phyloP scores from a whole-genome alignment of 495 filamentous ascomycete genomes.

The Poronia punctata region DNA sequence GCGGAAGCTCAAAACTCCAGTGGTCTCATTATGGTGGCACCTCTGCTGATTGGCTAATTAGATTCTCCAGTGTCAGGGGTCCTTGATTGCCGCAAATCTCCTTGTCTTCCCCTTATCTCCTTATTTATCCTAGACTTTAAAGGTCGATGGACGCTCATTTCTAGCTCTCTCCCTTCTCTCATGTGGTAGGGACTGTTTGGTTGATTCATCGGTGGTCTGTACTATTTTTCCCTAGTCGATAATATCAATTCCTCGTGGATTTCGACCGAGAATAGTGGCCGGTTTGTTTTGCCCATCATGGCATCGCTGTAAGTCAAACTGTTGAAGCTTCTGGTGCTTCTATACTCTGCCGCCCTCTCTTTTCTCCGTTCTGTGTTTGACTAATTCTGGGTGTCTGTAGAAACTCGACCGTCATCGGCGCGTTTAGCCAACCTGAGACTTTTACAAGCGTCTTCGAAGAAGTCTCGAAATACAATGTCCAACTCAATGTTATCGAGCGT shows the following conservation, averaged over 20 bases:
- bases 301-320: slow-evolving; percentile 39
- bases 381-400: slow-evolving; percentile 21
- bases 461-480: slow-evolving; percentile 77
- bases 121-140: slow-evolving; percentile 16
- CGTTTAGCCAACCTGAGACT: slow-evolving; percentile 45
- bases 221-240: no score
- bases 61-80: slow-evolving; percentile 4
- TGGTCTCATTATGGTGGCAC: slow-evolving; percentile 29
- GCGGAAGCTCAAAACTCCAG: slow-evolving; percentile 22
- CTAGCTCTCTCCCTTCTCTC: slow-evolving; percentile 1
- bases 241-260: no score
- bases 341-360: no score
- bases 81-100: slow-evolving; percentile 15
- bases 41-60: slow-evolving; percentile 22
- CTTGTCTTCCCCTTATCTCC: slow-evolving; percentile 23
- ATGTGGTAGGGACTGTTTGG: not conserved
- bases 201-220: slow-evolving; percentile 8
- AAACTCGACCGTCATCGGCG: slow-evolving; percentile 51
- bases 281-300: no score
- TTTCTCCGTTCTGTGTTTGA: no score
- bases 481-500: slow-evolving; percentile 75
- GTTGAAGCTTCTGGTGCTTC: no score
- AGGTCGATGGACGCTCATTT: slow-evolving; percentile 10
- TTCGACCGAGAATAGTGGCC: no score
- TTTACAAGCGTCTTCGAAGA: slow-evolving; percentile 83